Evolutionary conservation across 2,329 filamentous ascomycete genomes (phyloP).

Genomic region (Akanthomyces dipterigenus): DNA sequence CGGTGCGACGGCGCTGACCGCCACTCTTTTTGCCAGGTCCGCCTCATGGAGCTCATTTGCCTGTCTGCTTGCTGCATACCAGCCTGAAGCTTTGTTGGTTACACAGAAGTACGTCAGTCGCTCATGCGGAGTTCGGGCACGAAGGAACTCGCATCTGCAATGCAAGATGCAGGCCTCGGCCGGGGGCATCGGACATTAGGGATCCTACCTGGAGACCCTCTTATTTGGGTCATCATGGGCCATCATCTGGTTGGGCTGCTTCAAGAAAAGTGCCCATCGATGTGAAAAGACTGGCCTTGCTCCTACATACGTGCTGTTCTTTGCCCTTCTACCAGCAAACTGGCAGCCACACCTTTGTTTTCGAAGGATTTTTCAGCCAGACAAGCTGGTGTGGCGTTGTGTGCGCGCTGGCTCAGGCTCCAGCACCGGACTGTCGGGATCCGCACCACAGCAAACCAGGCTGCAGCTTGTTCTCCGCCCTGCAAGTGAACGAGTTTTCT

Average conservation of each 20-base stretch:
- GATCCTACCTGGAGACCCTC: neutral
- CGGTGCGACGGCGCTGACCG: constrained; percentile 12
- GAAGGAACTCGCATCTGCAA: neutral
- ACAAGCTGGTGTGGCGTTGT: neutral
- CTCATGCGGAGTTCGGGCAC: neutral
- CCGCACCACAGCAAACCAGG: constrained; percentile 4
- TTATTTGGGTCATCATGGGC: neutral
- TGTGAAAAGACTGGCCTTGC: neutral
- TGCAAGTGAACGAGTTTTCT: neutral
- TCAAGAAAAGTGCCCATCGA: neutral
- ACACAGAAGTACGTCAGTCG: neutral
- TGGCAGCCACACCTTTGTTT: neutral
- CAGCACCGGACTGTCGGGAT: constrained; percentile 8
- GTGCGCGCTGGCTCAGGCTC: neutral
- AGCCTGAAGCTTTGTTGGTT: constrained; percentile 2
- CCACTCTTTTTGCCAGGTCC: constrained; percentile 4
- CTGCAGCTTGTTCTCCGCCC: constrained; percentile 1
- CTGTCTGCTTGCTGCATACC: neutral
- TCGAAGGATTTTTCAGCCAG: neutral
- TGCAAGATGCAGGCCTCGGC: constrained; percentile 1
- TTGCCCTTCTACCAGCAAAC: neutral
- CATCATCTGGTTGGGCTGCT: neutral
- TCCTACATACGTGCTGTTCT: neutral
- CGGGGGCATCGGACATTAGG: neutral
- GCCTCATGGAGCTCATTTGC: neutral